These are phyloP conservation scores for Dujonia santamariae DNA, from an alignment of 1,139 yeast genomes.

Conservation along the genomic window DNA sequence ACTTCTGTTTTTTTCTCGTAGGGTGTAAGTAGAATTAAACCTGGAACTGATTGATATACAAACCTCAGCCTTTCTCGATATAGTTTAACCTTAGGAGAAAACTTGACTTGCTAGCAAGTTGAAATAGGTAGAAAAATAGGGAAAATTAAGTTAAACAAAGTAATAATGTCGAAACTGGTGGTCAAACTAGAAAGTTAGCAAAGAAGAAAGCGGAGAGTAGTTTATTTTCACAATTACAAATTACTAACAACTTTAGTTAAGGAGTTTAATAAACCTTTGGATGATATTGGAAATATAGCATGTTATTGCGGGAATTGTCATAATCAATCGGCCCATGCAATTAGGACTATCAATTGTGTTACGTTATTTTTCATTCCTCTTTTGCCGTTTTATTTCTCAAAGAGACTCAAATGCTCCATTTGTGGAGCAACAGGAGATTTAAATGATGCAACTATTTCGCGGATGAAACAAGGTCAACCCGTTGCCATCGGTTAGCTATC, in stretches of 20 bases:
- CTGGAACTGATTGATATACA: too few relatives aligned
- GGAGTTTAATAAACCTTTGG: constrained; percentile 27
- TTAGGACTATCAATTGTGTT: constrained; percentile 40
- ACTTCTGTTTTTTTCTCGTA: constrained; percentile 23
- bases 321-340: constrained; percentile 43
- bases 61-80: too few relatives aligned
- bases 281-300: constrained; percentile 24
- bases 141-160: too few relatives aligned
- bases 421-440: constrained; percentile 44
- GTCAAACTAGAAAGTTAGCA: too few relatives aligned
- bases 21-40: constrained; percentile 36
- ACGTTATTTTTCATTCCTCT: constrained; percentile 46
- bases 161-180: too few relatives aligned
- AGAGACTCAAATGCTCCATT: constrained; percentile 39
- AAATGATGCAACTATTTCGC: constrained; percentile 25
- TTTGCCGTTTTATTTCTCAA: constrained; percentile 39
- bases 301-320: constrained; percentile 44
- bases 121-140: too few relatives aligned
- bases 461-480: constrained; percentile 39
- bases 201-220: too few relatives aligned
- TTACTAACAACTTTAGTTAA: too few relatives aligned
- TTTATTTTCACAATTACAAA: too few relatives aligned
- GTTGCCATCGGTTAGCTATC: constrained; percentile 30
- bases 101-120: too few relatives aligned
- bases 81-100: too few relatives aligned